Evolutionary conservation across 768 basidiomycete genomes (phyloP).

Genomic region (Amanita jacksonii): DNA sequence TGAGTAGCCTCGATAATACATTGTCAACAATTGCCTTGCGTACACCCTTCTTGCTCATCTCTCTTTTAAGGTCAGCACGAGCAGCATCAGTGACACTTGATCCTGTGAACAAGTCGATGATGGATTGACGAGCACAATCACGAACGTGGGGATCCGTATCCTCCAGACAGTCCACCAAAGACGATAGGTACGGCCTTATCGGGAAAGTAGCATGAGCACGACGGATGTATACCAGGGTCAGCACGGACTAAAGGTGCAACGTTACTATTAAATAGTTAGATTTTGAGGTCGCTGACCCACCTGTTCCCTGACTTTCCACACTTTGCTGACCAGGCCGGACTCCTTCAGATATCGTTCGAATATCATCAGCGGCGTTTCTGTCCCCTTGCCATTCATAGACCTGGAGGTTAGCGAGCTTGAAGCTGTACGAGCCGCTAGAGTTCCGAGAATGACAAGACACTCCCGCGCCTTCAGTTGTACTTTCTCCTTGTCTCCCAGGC

Average conservation of each 20-base stretch:
- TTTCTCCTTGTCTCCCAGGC: constrained; percentile 75
- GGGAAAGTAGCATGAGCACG: constrained; percentile 66
- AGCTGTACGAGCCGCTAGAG: constrained; percentile 54
- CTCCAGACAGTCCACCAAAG: constrained; percentile 79
- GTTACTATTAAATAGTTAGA: neutral
- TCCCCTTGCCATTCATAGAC: constrained; percentile 45
- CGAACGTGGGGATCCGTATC: constrained; percentile 89
- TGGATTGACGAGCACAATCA: constrained; percentile 70
- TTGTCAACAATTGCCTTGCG: constrained; percentile 81
- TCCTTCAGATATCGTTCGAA: constrained; percentile 72
- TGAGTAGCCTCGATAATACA: constrained; percentile 61
- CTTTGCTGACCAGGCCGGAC: constrained; percentile 67
- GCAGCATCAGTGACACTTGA: constrained; percentile 78
- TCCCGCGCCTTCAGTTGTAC: constrained; percentile 69
- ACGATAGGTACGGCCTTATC: constrained; percentile 68
- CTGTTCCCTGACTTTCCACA: constrained; percentile 82
- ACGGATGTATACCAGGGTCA: constrained; percentile 65
- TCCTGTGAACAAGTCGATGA: constrained; percentile 81
- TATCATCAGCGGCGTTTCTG: constrained; percentile 56
- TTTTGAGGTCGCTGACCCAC: constrained; percentile 29
- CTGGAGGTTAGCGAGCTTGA: constrained; percentile 34
- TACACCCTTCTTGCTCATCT: constrained; percentile 76
- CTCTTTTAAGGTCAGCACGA: constrained; percentile 88
- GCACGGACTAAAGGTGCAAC: constrained; percentile 36
- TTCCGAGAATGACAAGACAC: constrained; percentile 64